Evolutionary conservation across 331 rosid species (phyloP), one percentile per base, ranked within the genome.

Genomic region (Pyrus hybrid): DNA sequence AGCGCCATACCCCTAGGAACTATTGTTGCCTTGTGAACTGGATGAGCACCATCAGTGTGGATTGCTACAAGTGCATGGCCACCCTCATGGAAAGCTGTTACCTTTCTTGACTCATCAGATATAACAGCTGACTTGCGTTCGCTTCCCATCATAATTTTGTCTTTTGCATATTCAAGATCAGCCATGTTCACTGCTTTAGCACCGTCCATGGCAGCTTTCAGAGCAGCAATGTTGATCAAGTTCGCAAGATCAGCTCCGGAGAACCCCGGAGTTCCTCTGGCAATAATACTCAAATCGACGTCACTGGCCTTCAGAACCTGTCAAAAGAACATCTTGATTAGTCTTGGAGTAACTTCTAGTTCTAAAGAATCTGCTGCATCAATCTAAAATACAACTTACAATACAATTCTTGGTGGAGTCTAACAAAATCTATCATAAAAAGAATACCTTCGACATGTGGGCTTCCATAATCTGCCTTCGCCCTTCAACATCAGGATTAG

Each of bases 401-500:
- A 22, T 28, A 7, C 13, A 58, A 62, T 57, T 53, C 53, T 58
- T 49, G 35, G 56, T 51, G 16, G 32, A 35, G 20, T 54, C 20
- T 51, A 51, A 17, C 10, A 51, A 51, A 43, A 51, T 17, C 57
- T 20, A 51, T 51, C 57, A 51, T 17, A 66, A 43, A 66, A 43
- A 73, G 75, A 71, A 68, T 83, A 93, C 98, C 97, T 91, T 93
- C 56, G 93, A 82, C 93, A 87, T 89, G 83, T 93, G 93, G 63
- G 87, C 81, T 70, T 93, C 97, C 88, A 93, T 72, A 84, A 93
- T 89, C 82, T 93, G 98, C 68, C 91, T 84, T 75, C 98, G 87
- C 77, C 99, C 99, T 86, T 90, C 95, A 71, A 94, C 97, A 62
- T 94, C 97, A 22, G 99, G 99, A 84, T 94, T 85, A 81, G 97